phyloP scores from a whole-genome alignment of 2,329 filamentous ascomycete genomes.

The Phaeosphaeria sp. region DNA sequence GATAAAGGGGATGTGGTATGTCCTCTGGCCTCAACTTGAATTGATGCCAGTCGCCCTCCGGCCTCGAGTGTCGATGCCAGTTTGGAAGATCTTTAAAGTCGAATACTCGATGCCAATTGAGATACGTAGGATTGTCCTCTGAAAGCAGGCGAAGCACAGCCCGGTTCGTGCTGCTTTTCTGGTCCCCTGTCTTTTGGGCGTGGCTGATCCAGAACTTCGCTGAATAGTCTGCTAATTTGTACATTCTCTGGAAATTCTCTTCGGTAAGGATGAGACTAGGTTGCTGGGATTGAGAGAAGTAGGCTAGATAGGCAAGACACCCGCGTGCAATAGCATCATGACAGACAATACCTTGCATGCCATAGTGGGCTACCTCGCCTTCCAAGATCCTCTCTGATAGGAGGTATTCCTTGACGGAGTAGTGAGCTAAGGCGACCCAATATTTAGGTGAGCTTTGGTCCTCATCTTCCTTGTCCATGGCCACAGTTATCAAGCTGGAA shows the following conservation, averaged over 20 bases:
- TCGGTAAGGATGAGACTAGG: slow-evolving; percentile 7
- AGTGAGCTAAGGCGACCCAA: slow-evolving; percentile 37
- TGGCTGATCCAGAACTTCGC: slow-evolving; percentile 38
- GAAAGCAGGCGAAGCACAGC: slow-evolving; percentile 19
- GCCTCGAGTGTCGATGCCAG: too few species aligned
- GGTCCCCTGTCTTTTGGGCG: slow-evolving; percentile 11
- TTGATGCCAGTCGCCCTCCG: too few species aligned
- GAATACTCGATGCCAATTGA: too few species aligned
- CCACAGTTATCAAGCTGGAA: slow-evolving; percentile 39
- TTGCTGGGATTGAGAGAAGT: slow-evolving; percentile 28
- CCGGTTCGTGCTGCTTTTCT: slow-evolving; percentile 11
- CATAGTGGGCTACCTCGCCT: slow-evolving; percentile 25
- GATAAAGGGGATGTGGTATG: too few species aligned
- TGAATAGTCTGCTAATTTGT: slow-evolving; percentile 34
- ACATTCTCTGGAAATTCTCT: slow-evolving; percentile 8
- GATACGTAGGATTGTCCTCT: slow-evolving; percentile 18
- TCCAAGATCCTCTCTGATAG: slow-evolving; percentile 32
- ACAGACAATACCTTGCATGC: slow-evolving; percentile 27
- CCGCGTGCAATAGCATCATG: slow-evolving; percentile 26
- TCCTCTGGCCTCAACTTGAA: too few species aligned
- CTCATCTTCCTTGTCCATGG: slow-evolving; percentile 5
- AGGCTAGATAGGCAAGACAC: slow-evolving; percentile 36
- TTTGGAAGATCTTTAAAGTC: too few species aligned
- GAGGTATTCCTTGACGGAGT: slow-evolving; percentile 47
- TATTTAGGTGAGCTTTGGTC: not conserved